These are phyloP conservation scores for Astrephomene gubernaculifera DNA, from an alignment of 139 green algal species.

Conservation along the genomic window DNA sequence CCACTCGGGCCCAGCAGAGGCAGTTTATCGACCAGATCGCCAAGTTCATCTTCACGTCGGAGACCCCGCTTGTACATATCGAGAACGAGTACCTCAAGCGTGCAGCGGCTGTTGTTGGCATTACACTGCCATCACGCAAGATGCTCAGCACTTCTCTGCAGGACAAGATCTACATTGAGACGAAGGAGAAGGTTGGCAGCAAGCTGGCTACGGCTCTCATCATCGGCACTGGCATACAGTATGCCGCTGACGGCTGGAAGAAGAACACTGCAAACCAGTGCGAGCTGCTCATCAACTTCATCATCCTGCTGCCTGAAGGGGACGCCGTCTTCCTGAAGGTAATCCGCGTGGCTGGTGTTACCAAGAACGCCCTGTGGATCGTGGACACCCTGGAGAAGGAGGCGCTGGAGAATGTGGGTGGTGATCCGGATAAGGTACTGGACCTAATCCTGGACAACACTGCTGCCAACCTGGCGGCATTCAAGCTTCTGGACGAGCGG, in stretches of 20 bases:
- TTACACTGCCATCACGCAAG: background rate
- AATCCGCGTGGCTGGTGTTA: background rate
- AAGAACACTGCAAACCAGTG: background rate
- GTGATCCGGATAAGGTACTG: background rate
- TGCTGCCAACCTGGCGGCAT: background rate
- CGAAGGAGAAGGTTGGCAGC: background rate
- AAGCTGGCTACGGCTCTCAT: background rate
- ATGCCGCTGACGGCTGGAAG: background rate
- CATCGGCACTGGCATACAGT: background rate
- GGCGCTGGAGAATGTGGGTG: background rate
- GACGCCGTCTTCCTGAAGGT: background rate
- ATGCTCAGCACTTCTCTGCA: background rate
- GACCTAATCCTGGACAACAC: background rate
- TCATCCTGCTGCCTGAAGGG: background rate
- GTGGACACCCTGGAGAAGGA: background rate
- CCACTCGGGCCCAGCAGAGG: background rate
- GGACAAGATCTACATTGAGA: background rate
- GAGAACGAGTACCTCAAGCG: background rate
- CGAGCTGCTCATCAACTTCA: background rate
- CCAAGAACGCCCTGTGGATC: background rate
- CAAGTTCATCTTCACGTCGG: background rate
- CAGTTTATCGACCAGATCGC: background rate
- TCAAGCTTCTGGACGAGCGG: background rate
- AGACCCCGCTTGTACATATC: background rate
- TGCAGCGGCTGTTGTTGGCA: background rate